Evolutionary conservation across 495 filamentous ascomycete species (phyloP), one percentile per base, ranked within the genome.

Genomic region (Penicillium ucsense): DNA sequence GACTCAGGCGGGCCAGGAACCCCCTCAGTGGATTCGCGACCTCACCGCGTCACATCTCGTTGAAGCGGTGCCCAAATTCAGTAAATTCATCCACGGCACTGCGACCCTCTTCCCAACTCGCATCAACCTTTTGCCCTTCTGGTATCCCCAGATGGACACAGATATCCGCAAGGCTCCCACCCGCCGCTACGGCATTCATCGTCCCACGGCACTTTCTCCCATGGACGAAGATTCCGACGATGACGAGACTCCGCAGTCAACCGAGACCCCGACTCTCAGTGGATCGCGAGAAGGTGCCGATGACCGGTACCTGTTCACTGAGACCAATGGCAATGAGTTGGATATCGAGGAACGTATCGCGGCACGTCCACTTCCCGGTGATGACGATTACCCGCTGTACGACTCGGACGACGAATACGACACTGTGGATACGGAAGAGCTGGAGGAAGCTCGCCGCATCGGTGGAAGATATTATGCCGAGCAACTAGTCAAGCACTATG

Each of bases 1-100:
- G 67, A 99, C 94, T 3, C 89, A 95, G 65, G 82, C 84, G 32
- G 92, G 94, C n/a, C 90, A 96, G 64, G 89, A 95, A 57, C 92
- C 94, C 27, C 92, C 92, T 0, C 82, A 90, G 57, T 99, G 92
- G 92, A 91, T 96, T 47, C 83, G 87, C 8, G 88, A 95, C 53
- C 74, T 99, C 37, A 92, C 86, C 27, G 77, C 88, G 10, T 92
- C 86, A 55, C 92, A 99, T 64, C 77, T 99, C 28, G 92, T 99
- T 9, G 92, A 99, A 64, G 92, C 94, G 1, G 90, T 97, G 2
- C 92, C 92, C 43, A 99, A 99, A 61, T 99, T 95, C 72, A 95
- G 89, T 56, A 99, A 99, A 69, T 99, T 97, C 66, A 99, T 99
- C 50, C 92, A 99, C 64, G 92, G 92, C 42, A 85, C 82, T 0